Base-by-base conservation (phyloP, 345 rosid species). In the Turritis glabra region DNA sequence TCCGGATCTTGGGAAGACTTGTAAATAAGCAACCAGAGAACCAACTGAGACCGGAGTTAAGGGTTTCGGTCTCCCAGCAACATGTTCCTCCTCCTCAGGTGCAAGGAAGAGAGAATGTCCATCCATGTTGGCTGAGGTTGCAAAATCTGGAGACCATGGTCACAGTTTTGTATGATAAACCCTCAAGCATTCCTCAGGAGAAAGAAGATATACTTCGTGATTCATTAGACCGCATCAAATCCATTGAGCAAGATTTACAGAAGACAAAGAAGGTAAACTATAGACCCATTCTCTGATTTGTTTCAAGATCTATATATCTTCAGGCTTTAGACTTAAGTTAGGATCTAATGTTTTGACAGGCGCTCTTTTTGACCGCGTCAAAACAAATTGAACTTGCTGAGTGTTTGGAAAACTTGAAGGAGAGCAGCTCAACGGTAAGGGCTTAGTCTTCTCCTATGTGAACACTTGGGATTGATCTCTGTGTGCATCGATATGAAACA, bases 361-460 rank as follows among this genome's bases (percentile, higher is more conserved):
- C 93, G 23, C 87, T 94, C 55, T 63, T 91, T 84, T 87, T 91
- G 44, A 91, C 98, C 26, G 92, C 96, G 25, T 87, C 98, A 38
- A 90, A 88, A 75, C 98, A 94, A 83, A 80, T 91, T 21, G 93
- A 94, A 73, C 93, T 94, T n/a, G 90, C 97, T 11, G 88, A 88
- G 64, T 86, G 93, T 23, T 78, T 94, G 32, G 98, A 94, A 76
- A 80, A 75, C 78, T 73, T 91, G 62, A 90, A 86, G 64, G 85
- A 84, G 29, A 72, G 74, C 71, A 75, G 69, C 74, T 73, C 82
- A 60, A 27, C 77, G 67, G 98, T 90, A 85, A 85, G 88, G 82
- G 78, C 40, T 27, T 46, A 12, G 10, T 19, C 60, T 64, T 66
- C 30, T 59, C 47, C 10, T 27, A 26, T 61, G 46, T 44, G 27